Base-by-base conservation (phyloP, 345 rosid genomes). In the Eucalyptus globulus region DNA sequence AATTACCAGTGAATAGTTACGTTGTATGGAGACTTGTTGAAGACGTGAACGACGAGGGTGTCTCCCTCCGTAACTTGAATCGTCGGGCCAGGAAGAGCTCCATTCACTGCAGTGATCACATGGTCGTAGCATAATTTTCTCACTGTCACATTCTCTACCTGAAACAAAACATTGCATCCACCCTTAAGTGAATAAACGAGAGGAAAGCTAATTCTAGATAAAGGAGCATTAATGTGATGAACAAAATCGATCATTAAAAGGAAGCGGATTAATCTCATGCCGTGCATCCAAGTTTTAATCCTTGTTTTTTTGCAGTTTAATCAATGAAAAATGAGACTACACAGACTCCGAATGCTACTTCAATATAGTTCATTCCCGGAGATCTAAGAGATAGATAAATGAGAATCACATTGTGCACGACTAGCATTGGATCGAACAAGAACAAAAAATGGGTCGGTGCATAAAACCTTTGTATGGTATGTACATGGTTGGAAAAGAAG, bases 1-100 rank as follows among this genome's bases (percentile, higher is more conserved):
- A 88, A 19, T 89, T 96, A 97, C 99, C 99, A 97, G 89, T 97
- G 99, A 90, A 97, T 91, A 12, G 97, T 95, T 62, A 97, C 85
- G 92, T 95, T 95, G 90, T 97, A 95, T 60, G 99, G 99, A 7
- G 99, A 97, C 89, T 93, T 87, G 88, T 97, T 97, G 80, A 93
- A n/a, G 81, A 97, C 99, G 31, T 96, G 98, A 86, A 97, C 92
- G 49, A 95, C 88, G 16, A 97, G 94, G 7, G 95, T 95, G 92
- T 97, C 99, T 11, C 99, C 99, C 89, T 97, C 99, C 11, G 87
- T 91, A 69, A 87, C 98, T 2, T 67, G 80, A 62, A 97, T 34
- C 0, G 95, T 92, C 26, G 99, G 99, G 29, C 99, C 99, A 4
- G 99, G 99, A 14, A 96, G 86, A 86, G 93, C 92, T 86, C 95